phyloP scores from a whole-genome alignment of 1,284 basidiomycete genomes.

The Microbotryomycetes sp. region DNA sequence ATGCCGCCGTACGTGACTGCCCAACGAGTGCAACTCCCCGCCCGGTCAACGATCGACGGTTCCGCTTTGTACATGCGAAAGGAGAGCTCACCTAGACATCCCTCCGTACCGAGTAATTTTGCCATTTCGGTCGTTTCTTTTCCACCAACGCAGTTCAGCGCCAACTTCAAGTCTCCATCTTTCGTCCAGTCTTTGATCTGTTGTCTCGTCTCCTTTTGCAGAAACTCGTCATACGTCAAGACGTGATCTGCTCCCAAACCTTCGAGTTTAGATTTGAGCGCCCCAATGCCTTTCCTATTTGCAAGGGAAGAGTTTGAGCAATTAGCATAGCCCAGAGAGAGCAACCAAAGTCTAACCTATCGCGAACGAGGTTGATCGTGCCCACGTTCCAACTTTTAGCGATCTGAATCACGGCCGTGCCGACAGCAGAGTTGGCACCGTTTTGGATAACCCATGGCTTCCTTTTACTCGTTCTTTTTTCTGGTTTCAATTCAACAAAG shows the following conservation, averaged over 20 bases:
- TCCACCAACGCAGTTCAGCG: conserved; percentile 72
- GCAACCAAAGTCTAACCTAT: conserved; percentile 52
- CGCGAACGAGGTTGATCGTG: conserved; percentile 69
- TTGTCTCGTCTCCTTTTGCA: conserved; percentile 36
- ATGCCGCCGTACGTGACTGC: conserved; percentile 81
- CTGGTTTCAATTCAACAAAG: conserved; percentile 55
- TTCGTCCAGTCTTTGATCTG: conserved; percentile 41
- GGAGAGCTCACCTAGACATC: conserved; percentile 39
- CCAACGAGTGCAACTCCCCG: conserved; percentile 32
- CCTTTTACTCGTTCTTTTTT: conserved; percentile 46
- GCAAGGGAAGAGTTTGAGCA: not conserved
- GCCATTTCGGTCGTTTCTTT: conserved; percentile 60
- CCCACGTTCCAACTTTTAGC: conserved; percentile 48
- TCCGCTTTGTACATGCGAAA: not conserved
- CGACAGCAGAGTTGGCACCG: conserved; percentile 68
- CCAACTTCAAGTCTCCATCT: conserved; percentile 46
- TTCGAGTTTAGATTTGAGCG: conserved; percentile 50
- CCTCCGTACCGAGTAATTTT: conserved; percentile 47
- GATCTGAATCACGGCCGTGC: conserved; percentile 35
- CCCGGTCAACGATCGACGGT: not conserved
- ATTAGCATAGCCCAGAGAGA: not conserved
- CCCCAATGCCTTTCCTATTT: conserved; percentile 50
- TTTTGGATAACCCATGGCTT: conserved; percentile 65
- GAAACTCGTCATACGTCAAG: conserved; percentile 62
- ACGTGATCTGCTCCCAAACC: conserved; percentile 63